Conservation (phyloP, 106 monocot species). For the Platanthera guangdongensis region DNA sequence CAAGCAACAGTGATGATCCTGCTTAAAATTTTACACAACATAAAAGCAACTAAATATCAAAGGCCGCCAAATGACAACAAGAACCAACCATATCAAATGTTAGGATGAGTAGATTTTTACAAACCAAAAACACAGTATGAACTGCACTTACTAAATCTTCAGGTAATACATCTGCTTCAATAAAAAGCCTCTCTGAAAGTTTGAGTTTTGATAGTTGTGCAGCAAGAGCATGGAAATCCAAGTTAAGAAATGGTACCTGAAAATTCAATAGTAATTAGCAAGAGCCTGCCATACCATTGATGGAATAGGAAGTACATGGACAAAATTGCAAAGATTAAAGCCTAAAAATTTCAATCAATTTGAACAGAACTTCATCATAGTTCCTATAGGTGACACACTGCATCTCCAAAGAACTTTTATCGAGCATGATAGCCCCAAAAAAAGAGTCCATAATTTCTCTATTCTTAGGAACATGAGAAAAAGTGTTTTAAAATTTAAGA, state of each 20-base stretch:
- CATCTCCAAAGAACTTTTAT: neutral
- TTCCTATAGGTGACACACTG: neutral
- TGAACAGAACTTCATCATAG: neutral
- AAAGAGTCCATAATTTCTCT: neutral
- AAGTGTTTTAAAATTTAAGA: neutral
- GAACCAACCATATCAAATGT: neutral
- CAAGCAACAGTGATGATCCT: too few relatives aligned
- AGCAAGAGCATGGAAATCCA: constrained; percentile 70
- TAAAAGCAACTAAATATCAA: neutral
- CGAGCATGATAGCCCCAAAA: too few relatives aligned
- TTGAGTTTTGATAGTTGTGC: constrained; percentile 65
- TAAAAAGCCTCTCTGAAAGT: constrained; percentile 65
- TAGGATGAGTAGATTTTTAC: too few relatives aligned
- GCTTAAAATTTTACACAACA: neutral
- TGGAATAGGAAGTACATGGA: neutral
- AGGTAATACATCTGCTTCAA: constrained; percentile 62
- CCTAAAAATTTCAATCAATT: neutral
- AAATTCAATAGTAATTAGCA: constrained; percentile 1
- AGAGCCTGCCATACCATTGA: neutral
- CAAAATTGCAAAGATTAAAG: neutral
- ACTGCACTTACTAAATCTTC: constrained; percentile 43
- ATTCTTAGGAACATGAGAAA: neutral
- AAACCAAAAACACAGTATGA: neutral
- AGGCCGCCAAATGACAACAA: neutral
- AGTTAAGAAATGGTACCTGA: constrained; percentile 79